Conservation (phyloP, 1,284 basidiomycete genomes). For the Heterobasidion annosum region DNA sequence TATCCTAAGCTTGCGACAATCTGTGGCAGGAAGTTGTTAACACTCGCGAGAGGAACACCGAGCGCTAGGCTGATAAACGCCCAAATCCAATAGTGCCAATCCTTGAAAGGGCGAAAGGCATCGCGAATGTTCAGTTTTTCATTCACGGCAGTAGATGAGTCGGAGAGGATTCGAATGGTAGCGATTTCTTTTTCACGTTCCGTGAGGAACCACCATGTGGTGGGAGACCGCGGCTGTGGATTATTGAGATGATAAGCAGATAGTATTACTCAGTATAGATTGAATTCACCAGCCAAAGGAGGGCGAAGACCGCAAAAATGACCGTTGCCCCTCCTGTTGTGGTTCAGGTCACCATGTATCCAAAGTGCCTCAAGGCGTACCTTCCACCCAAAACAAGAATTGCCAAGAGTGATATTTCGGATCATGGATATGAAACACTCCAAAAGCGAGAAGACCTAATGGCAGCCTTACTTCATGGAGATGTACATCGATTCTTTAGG, state of each 20-base stretch:
- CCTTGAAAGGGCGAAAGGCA: slow-evolving; percentile 34
- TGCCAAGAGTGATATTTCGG: slow-evolving; percentile 3
- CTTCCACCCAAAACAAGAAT: slow-evolving; percentile 1
- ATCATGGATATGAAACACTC: not conserved
- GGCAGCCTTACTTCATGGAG: too few species aligned
- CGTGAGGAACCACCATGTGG: slow-evolving; percentile 32
- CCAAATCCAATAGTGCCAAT: slow-evolving; percentile 35
- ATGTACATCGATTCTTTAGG: not conserved
- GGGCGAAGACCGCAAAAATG: slow-evolving; percentile 32
- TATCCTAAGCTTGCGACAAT: slow-evolving; percentile 42
- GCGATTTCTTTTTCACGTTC: slow-evolving; percentile 34
- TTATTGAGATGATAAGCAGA: too few species aligned
- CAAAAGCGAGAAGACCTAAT: slow-evolving; percentile 1
- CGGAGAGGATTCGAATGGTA: slow-evolving; percentile 32
- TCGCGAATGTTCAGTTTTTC: slow-evolving; percentile 34
- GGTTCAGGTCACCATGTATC: too few species aligned
- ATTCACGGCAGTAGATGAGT: slow-evolving; percentile 38
- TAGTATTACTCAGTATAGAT: not conserved
- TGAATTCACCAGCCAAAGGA: slow-evolving; percentile 26
- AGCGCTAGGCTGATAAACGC: slow-evolving; percentile 32
- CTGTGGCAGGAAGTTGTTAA: slow-evolving; percentile 43
- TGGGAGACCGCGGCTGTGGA: slow-evolving; percentile 28
- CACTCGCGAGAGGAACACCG: slow-evolving; percentile 37
- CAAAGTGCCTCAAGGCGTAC: not conserved
- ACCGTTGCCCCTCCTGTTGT: slow-evolving; percentile 14